Evolutionary conservation across 805 yeast species (phyloP), one percentile per base, ranked within the genome.

Genomic region (Sugiyamaella valdiviana): DNA sequence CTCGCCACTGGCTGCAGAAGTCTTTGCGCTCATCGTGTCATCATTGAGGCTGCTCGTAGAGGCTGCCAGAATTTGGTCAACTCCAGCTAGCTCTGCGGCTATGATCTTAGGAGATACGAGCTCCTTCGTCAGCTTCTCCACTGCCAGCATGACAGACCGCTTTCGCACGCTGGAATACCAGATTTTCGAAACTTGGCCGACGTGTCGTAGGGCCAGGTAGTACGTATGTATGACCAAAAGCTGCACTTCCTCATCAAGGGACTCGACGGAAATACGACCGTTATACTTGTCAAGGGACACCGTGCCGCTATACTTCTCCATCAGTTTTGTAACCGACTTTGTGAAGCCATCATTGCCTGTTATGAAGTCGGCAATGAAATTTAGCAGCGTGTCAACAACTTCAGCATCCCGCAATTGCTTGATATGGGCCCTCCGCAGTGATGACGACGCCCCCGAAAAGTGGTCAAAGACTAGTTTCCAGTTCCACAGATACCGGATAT

Each of bases 81-180:
- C 80, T 6, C 71, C 71, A 5, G 68, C 65, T 19, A 89, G 63
- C 52, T 85, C 85, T 29, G 74, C 72, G 5, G 72, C 64, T 15
- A 87, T 76, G 36, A 90, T 64, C 2, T 71, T 59, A 3, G 90
- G 87, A 1, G 95, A 83, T 21, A 90, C 74, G 53, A 68, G 73
- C 36, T 71, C 73, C 23, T 73, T 68, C 1, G 90, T 77, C 55
- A 85, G 83, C 43, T 70, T 75, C 49, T 85, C 91, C 41, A 86
- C 71, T 36, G 71, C 69, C 5, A 70, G 60, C 57, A 82, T 85
- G 52, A 78, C 65, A 41, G 82, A 83, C 49, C 80, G 76, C 59
- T 85, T 85, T 54, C 88, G 76, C 29, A 88, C 72, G 15, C 77
- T 78, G 46, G 77, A 70, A 67, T 74, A 89, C 62, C 62, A 90